Evolutionary conservation across 371 early-diverging fungal species (phyloP).

Genomic region (Zopfochytrium polystomum): DNA sequence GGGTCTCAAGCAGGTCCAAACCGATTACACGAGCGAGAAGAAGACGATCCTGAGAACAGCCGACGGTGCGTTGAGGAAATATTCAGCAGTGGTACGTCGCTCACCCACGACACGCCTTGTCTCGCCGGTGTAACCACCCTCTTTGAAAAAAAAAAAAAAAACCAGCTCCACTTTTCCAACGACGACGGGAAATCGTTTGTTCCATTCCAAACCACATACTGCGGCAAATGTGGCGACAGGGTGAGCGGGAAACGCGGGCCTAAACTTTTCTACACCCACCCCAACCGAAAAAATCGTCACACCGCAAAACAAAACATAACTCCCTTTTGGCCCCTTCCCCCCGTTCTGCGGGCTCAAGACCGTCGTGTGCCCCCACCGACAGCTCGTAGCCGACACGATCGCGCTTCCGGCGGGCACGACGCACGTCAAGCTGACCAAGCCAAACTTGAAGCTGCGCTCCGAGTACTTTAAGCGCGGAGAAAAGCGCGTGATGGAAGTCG

Average conservation of each 20-base stretch:
- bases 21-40: constrained; percentile 26
- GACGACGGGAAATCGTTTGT: constrained; percentile 33
- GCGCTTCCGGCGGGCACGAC: constrained; percentile 24
- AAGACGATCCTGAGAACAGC: constrained; percentile 32
- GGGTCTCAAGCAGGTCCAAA: constrained; percentile 21
- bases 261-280: too few species aligned
- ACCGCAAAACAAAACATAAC: background rate
- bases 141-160: background rate
- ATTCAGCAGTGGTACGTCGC: constrained; percentile 31
- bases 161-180: constrained; percentile 34
- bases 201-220: constrained; percentile 25
- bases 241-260: constrained; percentile 11
- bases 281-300: too few species aligned
- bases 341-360: constrained; percentile 22
- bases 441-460: constrained; percentile 37
- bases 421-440: constrained; percentile 37
- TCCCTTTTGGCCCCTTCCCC: background rate
- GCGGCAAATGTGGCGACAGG: constrained; percentile 44
- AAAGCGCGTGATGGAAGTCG: too few species aligned
- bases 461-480: constrained; percentile 11
- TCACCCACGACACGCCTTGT: background rate
- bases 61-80: constrained; percentile 36
- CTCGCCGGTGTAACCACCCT: background rate
- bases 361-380: constrained; percentile 43
- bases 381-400: constrained; percentile 21